Evolutionary conservation across 2,329 filamentous ascomycete species (phyloP).

Genomic region (Xylariaceae sp.): DNA sequence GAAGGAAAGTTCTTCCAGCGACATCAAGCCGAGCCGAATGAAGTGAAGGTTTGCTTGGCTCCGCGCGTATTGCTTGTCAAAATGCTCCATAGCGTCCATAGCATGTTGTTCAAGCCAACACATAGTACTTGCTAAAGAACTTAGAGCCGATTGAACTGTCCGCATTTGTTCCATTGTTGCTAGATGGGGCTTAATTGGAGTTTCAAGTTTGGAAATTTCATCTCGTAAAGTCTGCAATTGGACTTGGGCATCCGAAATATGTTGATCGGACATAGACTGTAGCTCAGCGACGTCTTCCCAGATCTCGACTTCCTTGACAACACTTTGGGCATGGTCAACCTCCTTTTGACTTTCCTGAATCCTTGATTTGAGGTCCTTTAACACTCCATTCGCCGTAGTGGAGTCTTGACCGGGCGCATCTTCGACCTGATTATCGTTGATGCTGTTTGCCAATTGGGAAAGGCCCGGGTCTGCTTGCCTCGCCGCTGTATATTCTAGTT

Average conservation of each 20-base stretch:
- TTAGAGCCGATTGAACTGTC: conserved; percentile 2
- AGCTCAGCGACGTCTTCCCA: conserved; percentile 1
- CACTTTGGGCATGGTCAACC: conserved; percentile 8
- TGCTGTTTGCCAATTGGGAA: neutral
- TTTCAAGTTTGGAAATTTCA: neutral
- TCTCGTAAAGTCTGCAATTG: conserved; percentile 3
- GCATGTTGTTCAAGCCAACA: conserved; percentile 4
- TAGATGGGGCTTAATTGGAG: neutral
- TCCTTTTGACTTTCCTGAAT: conserved; percentile 7
- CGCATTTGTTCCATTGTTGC: conserved; percentile 2
- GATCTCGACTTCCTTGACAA: conserved; percentile 7
- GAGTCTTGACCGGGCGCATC: neutral
- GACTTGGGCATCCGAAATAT: neutral
- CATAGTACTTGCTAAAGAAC: conserved; percentile 4
- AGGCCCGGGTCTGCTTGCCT: conserved; percentile 1
- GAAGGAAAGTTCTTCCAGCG: conserved; percentile 1
- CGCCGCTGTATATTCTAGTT: conserved; percentile 6
- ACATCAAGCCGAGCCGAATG: conserved; percentile 4
- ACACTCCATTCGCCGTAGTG: neutral
- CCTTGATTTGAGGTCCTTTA: conserved; percentile 5
- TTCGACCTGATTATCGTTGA: neutral
- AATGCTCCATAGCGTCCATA: neutral
- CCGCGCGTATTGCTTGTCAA: neutral
- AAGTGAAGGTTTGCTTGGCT: conserved; percentile 3
- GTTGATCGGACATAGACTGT: neutral